Conservation (phyloP, 2,329 filamentous ascomycete species). For the Fusarium brachygibbosum region DNA sequence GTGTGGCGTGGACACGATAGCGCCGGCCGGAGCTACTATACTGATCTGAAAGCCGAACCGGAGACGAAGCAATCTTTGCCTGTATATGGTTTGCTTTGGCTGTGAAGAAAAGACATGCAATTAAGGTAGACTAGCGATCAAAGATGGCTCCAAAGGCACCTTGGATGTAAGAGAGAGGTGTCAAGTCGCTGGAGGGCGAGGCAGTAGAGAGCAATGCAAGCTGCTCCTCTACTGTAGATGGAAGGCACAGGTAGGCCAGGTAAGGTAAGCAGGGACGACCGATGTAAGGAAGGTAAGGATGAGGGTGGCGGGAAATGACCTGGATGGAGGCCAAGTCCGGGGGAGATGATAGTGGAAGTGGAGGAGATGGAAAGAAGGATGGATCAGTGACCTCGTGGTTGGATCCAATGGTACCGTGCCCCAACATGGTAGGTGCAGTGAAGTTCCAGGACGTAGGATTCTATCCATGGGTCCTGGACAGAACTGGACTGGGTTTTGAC, state of each 20-base stretch:
- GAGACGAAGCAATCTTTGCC: slow-evolving; percentile 12
- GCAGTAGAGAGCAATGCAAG: slow-evolving; percentile 1
- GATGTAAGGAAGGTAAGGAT: slow-evolving; percentile 27
- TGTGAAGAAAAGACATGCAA: slow-evolving; percentile 10
- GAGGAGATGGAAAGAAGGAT: slow-evolving; percentile 23
- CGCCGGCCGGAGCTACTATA: slow-evolving; percentile 38
- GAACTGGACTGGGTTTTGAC: background rate
- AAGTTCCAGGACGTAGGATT: slow-evolving; percentile 21
- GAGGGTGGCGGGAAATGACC: slow-evolving; percentile 42
- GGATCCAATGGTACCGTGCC: slow-evolving; percentile 33
- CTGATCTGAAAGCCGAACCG: slow-evolving; percentile 34
- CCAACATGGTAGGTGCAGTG: slow-evolving; percentile 40
- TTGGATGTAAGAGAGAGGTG: slow-evolving; percentile 18
- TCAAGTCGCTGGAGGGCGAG: slow-evolving; percentile 7
- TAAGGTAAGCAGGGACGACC: slow-evolving; percentile 10
- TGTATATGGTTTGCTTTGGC: slow-evolving; percentile 3
- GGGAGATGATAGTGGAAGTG: slow-evolving; percentile 27
- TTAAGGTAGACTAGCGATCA: background rate
- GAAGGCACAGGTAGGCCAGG: slow-evolving; percentile 3
- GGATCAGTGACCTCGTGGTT: slow-evolving; percentile 35
- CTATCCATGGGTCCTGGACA: slow-evolving; percentile 14
- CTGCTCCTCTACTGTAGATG: slow-evolving; percentile 5
- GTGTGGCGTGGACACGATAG: slow-evolving; percentile 48
- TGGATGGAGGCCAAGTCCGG: slow-evolving; percentile 37
- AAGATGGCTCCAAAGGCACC: background rate